Percentiles rank a stretch among this genome's conserved stretches.
phyloP scores from a whole-genome alignment of 805 yeast species.

The Trichomonascus vanleenenianus region DNA sequence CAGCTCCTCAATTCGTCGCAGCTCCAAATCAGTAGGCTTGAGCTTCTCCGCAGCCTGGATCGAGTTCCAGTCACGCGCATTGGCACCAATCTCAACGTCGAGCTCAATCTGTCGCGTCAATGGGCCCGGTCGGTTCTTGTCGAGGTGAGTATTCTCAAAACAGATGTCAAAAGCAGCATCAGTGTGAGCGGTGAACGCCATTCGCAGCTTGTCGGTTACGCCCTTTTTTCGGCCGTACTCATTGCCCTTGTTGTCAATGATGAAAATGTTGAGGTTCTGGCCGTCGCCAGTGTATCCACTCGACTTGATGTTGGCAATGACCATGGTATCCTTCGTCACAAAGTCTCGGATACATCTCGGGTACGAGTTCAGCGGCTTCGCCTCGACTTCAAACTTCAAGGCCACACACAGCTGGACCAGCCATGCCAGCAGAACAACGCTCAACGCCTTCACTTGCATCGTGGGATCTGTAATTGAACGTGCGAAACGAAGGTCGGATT shows the following conservation, averaged over 20 bases:
- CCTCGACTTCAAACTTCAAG: slow-evolving; percentile 27
- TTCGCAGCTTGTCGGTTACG: slow-evolving; percentile 60
- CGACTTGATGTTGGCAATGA: slow-evolving; percentile 73
- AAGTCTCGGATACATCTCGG: slow-evolving; percentile 92
- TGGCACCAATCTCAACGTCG: slow-evolving; percentile 91
- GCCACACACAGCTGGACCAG: slow-evolving; percentile 15
- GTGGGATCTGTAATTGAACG: neutral
- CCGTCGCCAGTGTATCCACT: slow-evolving; percentile 81
- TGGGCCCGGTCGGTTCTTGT: slow-evolving; percentile 30
- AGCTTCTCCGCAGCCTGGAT: slow-evolving; percentile 88
- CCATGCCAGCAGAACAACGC: neutral
- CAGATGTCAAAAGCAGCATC: slow-evolving; percentile 88
- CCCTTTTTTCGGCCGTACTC: slow-evolving; percentile 74
- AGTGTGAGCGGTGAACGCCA: slow-evolving; percentile 79
- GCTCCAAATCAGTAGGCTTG: slow-evolving; percentile 85
- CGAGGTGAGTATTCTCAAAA: slow-evolving; percentile 53
- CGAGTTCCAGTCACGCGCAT: slow-evolving; percentile 97
- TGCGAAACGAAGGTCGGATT: no score
- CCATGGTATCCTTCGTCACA: slow-evolving; percentile 74
- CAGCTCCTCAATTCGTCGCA: slow-evolving; percentile 79
- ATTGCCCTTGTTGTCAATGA: slow-evolving; percentile 68
- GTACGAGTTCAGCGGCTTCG: slow-evolving; percentile 20
- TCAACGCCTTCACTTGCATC: neutral
- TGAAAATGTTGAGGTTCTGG: slow-evolving; percentile 57
- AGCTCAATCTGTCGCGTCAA: slow-evolving; percentile 69